A percentile compares a stretch with the other conserved stretches of the same genome.
These are phyloP conservation scores for Sugiyamaella smithiae DNA, from an alignment of 805 yeast species.

Conservation along the genomic window DNA sequence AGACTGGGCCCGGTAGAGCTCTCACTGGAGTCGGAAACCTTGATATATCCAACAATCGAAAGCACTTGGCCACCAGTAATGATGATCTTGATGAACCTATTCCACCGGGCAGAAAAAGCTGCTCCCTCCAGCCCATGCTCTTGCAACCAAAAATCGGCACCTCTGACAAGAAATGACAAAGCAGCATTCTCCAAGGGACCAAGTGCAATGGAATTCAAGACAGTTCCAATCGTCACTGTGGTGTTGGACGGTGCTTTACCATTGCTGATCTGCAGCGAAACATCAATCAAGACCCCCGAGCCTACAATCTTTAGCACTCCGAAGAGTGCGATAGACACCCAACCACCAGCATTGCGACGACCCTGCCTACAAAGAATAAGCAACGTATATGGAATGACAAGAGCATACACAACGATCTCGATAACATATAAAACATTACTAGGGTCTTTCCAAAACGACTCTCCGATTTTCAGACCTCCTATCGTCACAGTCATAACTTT, in stretches of 20 bases:
- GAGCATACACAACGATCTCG: constrained; percentile 6
- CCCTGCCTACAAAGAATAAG: constrained; percentile 4
- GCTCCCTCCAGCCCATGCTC: not conserved
- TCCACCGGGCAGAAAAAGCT: not conserved
- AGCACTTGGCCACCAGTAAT: constrained; percentile 5
- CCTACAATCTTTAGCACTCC: constrained; percentile 13
- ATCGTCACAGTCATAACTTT: not conserved
- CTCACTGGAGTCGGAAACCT: not conserved
- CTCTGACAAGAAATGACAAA: constrained; percentile 9
- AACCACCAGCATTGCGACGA: constrained; percentile 11
- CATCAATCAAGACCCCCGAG: constrained; percentile 2
- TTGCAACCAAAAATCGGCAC: constrained; percentile 1
- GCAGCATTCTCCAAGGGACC: constrained; percentile 17
- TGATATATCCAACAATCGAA: constrained; percentile 13
- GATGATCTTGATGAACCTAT: constrained; percentile 5
- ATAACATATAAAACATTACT: constrained; percentile 10
- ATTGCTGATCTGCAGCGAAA: constrained; percentile 4
- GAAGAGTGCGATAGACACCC: constrained; percentile 11
- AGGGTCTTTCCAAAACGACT: constrained; percentile 4
- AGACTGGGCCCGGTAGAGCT: constrained; percentile 2
- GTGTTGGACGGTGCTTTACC: constrained; percentile 10
- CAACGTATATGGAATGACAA: not conserved
- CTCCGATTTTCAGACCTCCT: not conserved
- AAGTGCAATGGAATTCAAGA: constrained; percentile 13
- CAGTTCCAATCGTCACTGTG: constrained; percentile 10